Evolutionary conservation across 805 yeast species (phyloP).

Genomic region (Teunomyces aglyptinius): DNA sequence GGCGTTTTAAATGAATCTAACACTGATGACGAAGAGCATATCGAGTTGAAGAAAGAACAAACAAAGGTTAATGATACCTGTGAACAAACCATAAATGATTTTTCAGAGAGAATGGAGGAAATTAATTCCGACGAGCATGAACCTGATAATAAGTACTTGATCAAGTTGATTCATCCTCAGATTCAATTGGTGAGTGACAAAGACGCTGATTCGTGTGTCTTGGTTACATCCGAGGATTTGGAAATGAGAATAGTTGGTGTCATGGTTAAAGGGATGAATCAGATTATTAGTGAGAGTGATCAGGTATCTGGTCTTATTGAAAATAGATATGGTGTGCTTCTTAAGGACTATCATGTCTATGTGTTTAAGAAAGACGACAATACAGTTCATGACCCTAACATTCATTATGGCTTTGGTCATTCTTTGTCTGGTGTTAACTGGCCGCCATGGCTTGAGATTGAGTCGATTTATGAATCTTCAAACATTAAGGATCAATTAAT

Average conservation of each 20-base stretch:
- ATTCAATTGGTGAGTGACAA: slow-evolving; percentile 58
- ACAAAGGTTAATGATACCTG: not conserved
- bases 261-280: slow-evolving; percentile 40
- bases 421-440: slow-evolving; percentile 47
- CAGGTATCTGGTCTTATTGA: slow-evolving; percentile 47
- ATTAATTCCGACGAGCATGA: slow-evolving; percentile 41
- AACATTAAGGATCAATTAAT: slow-evolving; percentile 26
- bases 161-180: slow-evolving; percentile 78
- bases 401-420: slow-evolving; percentile 12
- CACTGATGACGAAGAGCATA: slow-evolving; percentile 14
- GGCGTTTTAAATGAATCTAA: slow-evolving; percentile 28
- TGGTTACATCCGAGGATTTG: slow-evolving; percentile 57
- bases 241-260: slow-evolving; percentile 51
- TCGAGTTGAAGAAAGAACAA: slow-evolving; percentile 17
- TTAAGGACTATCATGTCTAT: slow-evolving; percentile 56
- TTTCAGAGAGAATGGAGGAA: slow-evolving; percentile 36
- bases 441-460: slow-evolving; percentile 91
- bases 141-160: slow-evolving; percentile 54
- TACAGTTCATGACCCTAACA: slow-evolving; percentile 15
- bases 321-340: slow-evolving; percentile 52
- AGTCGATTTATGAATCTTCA: slow-evolving; percentile 43
- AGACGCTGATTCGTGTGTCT: slow-evolving; percentile 47
- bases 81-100: not conserved
- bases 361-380: slow-evolving; percentile 42
- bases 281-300: slow-evolving; percentile 30